Evolutionary conservation across 352 stramenopile genomes (phyloP).

Genomic region (Pythium rishiriense): DNA sequence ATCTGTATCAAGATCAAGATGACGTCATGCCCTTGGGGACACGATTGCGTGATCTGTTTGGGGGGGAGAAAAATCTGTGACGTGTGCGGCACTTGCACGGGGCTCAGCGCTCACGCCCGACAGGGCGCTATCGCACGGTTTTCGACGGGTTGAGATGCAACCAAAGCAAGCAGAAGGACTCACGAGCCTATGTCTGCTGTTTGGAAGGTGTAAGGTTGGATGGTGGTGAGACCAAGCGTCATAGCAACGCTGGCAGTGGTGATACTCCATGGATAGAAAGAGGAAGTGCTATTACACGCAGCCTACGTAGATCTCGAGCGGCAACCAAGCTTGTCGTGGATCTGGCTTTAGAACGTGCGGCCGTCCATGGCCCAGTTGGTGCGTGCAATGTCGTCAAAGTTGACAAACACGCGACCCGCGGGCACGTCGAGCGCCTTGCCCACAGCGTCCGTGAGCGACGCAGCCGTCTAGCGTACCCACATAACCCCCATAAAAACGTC

Average conservation of each 20-base stretch:
- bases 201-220: too few species aligned
- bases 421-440: not conserved
- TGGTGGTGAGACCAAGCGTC: too few species aligned
- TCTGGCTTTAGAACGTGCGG: not conserved
- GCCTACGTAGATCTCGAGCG: too few species aligned
- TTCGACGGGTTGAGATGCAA: not conserved
- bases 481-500: too few species aligned
- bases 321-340: not conserved
- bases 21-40: not conserved
- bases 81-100: not conserved
- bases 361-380: constrained; percentile 1
- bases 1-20: not conserved
- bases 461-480: not conserved
- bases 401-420: not conserved
- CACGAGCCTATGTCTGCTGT: not conserved
- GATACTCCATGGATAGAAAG: too few species aligned
- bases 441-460: not conserved
- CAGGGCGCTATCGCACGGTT: too few species aligned
- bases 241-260: too few species aligned
- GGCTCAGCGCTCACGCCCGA: too few species aligned
- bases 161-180: not conserved
- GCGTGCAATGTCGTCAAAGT: constrained; percentile 4
- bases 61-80: not conserved
- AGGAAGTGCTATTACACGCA: too few species aligned
- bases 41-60: not conserved